A percentile compares a stretch with the other conserved stretches of the same genome.
These are phyloP conservation scores for Globisporangium iwayamae DNA, from an alignment of 352 stramenopile genomes.

Conservation along the genomic window DNA sequence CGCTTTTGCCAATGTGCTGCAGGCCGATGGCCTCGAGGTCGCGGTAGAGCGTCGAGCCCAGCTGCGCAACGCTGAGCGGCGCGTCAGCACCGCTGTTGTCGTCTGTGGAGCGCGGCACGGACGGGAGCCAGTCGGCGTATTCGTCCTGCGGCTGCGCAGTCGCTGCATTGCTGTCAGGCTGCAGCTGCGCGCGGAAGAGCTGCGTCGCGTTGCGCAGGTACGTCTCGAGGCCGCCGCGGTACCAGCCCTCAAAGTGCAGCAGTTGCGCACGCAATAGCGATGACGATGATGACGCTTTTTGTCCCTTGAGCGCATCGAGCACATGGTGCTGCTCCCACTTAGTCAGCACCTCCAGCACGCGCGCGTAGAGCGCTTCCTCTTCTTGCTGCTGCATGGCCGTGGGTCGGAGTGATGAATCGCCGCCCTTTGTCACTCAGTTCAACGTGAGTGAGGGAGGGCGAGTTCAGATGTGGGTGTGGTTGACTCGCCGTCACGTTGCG, in stretches of 20 bases:
- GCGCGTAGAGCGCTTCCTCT: conserved; percentile 9
- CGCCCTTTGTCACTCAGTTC: too few relatives aligned
- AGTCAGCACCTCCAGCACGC: conserved; percentile 24
- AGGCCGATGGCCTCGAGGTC: conserved; percentile 52
- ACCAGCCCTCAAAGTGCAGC: conserved; percentile 62
- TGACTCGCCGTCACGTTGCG: conserved; percentile 1
- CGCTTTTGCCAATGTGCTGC: conserved; percentile 67
- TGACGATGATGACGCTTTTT: conserved; percentile 4
- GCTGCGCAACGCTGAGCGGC: conserved; percentile 22
- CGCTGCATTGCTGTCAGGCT: not conserved
- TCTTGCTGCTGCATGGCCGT: not conserved
- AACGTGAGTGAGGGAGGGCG: not conserved
- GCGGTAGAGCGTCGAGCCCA: conserved; percentile 37
- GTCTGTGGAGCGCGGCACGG: conserved; percentile 30
- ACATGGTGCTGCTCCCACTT: conserved; percentile 46
- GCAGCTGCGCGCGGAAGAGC: conserved; percentile 31
- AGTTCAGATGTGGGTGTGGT: not conserved
- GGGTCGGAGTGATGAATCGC: too few relatives aligned
- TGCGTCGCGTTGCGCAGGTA: conserved; percentile 51
- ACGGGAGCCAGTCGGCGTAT: conserved; percentile 46
- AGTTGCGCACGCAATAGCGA: conserved; percentile 36
- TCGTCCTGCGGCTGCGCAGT: conserved; percentile 5
- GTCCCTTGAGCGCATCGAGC: conserved; percentile 23
- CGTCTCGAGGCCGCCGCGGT: conserved; percentile 51
- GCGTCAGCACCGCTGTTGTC: conserved; percentile 1